Conservation (phyloP, 306 rosid genomes). For the Inga leiocalycina region DNA sequence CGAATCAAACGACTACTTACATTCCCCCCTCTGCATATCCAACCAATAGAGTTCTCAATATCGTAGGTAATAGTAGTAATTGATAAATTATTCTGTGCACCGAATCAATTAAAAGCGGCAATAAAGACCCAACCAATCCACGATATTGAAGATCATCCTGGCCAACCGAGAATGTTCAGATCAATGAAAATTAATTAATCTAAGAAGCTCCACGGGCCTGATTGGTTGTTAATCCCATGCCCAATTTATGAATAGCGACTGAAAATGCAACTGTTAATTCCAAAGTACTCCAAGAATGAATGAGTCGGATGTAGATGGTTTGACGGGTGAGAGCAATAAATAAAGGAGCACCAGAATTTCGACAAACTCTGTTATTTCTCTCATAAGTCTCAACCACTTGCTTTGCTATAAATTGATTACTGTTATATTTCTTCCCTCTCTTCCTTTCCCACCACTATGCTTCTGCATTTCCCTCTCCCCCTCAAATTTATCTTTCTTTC, state of each 20-base stretch:
- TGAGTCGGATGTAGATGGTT: neutral
- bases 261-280: too few species aligned
- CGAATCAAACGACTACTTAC: too few species aligned
- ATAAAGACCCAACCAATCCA: neutral
- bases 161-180: neutral
- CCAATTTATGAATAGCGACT: too few species aligned
- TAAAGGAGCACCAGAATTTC: neutral
- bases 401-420: neutral
- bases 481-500: neutral
- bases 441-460: neutral
- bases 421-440: neutral
- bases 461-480: neutral
- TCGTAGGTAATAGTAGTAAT: neutral
- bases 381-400: neutral
- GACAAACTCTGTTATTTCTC: neutral
- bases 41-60: too few species aligned
- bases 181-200: neutral
- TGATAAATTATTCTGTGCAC: neutral
- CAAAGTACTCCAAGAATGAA: too few species aligned
- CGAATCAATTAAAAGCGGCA: neutral
- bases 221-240: too few species aligned
- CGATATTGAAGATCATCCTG: neutral
- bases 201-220: neutral
- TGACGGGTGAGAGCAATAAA: neutral
- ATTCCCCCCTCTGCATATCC: too few species aligned